Conservation (phyloP, 2,329 filamentous ascomycete genomes). For the Zelopaecilomyces penicillatus region DNA sequence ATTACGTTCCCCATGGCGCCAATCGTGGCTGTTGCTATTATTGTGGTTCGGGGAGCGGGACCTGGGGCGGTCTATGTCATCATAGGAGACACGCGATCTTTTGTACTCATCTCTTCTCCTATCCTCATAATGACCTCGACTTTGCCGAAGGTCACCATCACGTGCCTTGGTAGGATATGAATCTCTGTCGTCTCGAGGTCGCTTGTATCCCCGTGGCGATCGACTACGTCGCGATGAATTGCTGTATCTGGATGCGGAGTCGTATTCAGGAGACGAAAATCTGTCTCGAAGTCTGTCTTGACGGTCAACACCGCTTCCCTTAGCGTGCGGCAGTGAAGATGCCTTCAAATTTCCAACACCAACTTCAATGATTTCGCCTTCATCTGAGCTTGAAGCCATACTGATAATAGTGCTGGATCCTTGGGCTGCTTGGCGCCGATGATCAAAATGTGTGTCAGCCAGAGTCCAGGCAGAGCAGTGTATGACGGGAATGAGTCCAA, state of each 20-base stretch:
- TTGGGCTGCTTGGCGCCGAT: constrained; percentile 13
- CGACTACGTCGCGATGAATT: constrained; percentile 39
- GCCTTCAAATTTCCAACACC: constrained; percentile 62
- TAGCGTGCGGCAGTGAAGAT: constrained; percentile 72
- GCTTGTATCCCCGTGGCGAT: constrained; percentile 61
- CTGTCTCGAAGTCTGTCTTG: constrained; percentile 68
- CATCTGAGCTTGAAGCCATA: constrained; percentile 59
- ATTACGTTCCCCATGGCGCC: constrained; percentile 29
- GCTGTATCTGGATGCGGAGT: constrained; percentile 34
- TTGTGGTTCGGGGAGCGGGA: constrained; percentile 33
- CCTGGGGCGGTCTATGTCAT: constrained; percentile 47
- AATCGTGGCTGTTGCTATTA: constrained; percentile 41
- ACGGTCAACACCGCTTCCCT: constrained; percentile 85
- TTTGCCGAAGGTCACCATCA: constrained; percentile 47
- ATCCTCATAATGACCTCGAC: constrained; percentile 56
- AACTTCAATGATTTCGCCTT: constrained; percentile 79
- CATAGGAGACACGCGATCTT: constrained; percentile 42
- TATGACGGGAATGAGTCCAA: constrained; percentile 31
- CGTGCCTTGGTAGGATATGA: constrained; percentile 41
- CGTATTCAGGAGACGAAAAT: constrained; percentile 50
- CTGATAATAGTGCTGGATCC: constrained; percentile 13
- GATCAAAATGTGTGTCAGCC: constrained; percentile 27
- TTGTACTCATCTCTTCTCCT: constrained; percentile 38
- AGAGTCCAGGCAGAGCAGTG: constrained; percentile 19
- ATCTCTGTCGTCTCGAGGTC: constrained; percentile 55